Base-by-base conservation (phyloP, 2,329 filamentous ascomycete genomes). In the Massarina eburnea region DNA sequence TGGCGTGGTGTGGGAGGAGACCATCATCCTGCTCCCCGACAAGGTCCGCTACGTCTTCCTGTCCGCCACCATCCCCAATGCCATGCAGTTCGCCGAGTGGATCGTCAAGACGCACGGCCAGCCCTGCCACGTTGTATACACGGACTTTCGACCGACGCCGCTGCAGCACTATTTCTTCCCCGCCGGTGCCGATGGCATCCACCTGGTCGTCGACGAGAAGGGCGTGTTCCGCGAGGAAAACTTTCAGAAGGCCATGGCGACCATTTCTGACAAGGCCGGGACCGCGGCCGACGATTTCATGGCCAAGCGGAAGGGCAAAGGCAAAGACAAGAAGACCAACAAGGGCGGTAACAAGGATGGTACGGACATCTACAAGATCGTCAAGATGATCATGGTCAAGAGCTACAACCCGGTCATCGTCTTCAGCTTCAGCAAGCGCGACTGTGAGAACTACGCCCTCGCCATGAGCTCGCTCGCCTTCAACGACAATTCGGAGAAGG, bases 1-100 rank as follows among this genome's bases (percentile, higher is more conserved):
- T 72, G 94, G 94, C 76, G 94, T 99, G 1, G 94, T 99, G 2
- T 99, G 94, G 94, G 94, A 99, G 71, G 94, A 99, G 76, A 97
- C 94, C 30, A 97, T 99, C 66, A 99, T 99, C 63, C 80, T 99
- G 57, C 79, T 99, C 22, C 94, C 94, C 3, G 94, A 99, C 77
- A 97, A 99, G 80, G 95, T 99, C 57, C 88, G 91, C 74, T 99
- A 97, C 66, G 95, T 99, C 45, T 99, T 99, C 73, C 77, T 99
- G 49, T 99, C 95, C 24, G 94, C 94, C 52, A 99, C 95, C 2
- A 99, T 99, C 52, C 94, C 94, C 43, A 99, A 99, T 67, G 91
- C 94, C 41, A 96, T 97, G 82, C 94, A 99, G 71, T 99, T 99
- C 62, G 94, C 94, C 58, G 92, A 99, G 71, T 99, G 94, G 94